These are phyloP conservation scores for Lecanosticta acicola DNA, from an alignment of 2,329 filamentous ascomycete species.

Conservation along the genomic window DNA sequence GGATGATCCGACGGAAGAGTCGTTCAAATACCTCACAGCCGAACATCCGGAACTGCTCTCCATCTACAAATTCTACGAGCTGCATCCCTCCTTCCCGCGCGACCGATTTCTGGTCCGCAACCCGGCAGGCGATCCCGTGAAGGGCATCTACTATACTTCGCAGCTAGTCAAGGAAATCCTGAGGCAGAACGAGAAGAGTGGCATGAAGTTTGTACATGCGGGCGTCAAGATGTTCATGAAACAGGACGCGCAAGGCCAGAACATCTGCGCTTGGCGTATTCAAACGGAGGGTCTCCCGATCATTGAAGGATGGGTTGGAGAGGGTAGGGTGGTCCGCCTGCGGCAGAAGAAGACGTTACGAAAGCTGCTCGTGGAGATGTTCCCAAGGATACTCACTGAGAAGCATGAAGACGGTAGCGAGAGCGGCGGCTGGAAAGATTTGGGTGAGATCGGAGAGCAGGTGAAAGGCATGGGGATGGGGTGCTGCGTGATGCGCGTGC, in stretches of 20 bases:
- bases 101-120: conserved; percentile 97
- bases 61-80: conserved; percentile 78
- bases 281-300: conserved; percentile 92
- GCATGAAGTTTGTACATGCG: conserved; percentile 92
- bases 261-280: conserved; percentile 89
- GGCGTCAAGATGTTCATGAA: conserved; percentile 99
- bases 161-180: conserved; percentile 79
- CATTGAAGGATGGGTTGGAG: conserved; percentile 81
- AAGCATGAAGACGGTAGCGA: conserved; percentile 32
- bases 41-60: conserved; percentile 69
- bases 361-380: conserved; percentile 88
- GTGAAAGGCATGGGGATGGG: conserved; percentile 78
- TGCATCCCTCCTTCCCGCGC: conserved; percentile 77
- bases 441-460: conserved; percentile 82
- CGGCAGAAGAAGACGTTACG: conserved; percentile 73
- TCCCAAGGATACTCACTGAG: conserved; percentile 64
- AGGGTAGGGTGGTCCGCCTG: conserved; percentile 67
- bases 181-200: conserved; percentile 77
- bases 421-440: conserved; percentile 64
- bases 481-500: conserved; percentile 79
- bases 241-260: conserved; percentile 80
- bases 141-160: conserved; percentile 95
- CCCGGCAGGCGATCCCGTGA: conserved; percentile 76
- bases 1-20: conserved; percentile 64
- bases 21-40: conserved; percentile 81